These are phyloP conservation scores for Umbilicus rupestris DNA, from an alignment of 164 flowering plant species.

Conservation along the genomic window DNA sequence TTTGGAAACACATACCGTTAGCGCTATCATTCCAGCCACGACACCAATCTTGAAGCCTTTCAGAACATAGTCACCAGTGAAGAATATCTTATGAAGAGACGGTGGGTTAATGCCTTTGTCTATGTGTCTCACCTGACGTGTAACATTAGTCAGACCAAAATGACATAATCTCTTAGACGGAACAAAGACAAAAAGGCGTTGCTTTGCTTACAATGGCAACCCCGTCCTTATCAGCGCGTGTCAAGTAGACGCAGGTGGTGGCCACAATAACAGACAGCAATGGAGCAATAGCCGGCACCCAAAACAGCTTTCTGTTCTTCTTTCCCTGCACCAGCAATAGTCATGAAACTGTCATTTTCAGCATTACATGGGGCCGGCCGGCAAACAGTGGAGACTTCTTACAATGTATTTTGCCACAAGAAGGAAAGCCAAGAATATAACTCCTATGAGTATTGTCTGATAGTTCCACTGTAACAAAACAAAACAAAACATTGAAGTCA, in stretches of 20 bases:
- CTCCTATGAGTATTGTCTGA: constrained; percentile 79
- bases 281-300: constrained; percentile 90
- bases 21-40: constrained; percentile 74
- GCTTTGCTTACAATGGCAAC: constrained; percentile 60
- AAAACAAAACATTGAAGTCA: not conserved
- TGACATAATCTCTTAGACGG: not conserved
- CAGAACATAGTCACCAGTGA: constrained; percentile 40
- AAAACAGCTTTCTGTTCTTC: constrained; percentile 66
- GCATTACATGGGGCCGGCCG: not conserved
- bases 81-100: constrained; percentile 50
- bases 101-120: constrained; percentile 64
- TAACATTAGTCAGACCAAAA: not conserved
- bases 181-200: not conserved
- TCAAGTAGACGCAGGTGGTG: constrained; percentile 70
- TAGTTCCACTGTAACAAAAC: constrained; percentile 78
- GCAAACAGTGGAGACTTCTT: constrained; percentile 34
- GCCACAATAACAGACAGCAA: constrained; percentile 65
- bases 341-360: not conserved
- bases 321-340: constrained; percentile 42
- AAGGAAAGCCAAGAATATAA: constrained; percentile 57
- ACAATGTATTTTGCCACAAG: constrained; percentile 60
- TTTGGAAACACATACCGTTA: constrained; percentile 23
- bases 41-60: constrained; percentile 68
- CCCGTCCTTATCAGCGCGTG: constrained; percentile 69
- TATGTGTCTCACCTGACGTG: constrained; percentile 57